Conservation (phyloP, 257 asterid genomes). For the Jacaranda copaia region DNA sequence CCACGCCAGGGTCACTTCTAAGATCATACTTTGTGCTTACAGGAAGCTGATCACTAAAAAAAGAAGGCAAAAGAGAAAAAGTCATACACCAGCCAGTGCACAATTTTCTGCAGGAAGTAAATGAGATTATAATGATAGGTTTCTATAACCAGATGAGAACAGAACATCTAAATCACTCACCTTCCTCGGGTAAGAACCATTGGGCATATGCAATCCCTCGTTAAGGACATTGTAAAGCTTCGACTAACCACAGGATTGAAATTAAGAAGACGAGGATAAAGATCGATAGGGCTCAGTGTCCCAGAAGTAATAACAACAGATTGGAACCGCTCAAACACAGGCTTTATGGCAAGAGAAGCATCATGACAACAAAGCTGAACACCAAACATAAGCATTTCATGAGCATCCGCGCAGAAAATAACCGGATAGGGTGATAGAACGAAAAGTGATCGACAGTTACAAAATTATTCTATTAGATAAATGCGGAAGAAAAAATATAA, state of each 20-base stretch:
- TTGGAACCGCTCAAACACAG: slow-evolving; percentile 95
- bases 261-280: slow-evolving; percentile 93
- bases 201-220: slow-evolving; percentile 99
- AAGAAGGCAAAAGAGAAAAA: slow-evolving; percentile 5
- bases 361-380: slow-evolving; percentile 97
- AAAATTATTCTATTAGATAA: slow-evolving; percentile 13
- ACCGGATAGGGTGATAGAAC: slow-evolving; percentile 6
- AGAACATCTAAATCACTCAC: slow-evolving; percentile 44
- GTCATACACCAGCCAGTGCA: slow-evolving; percentile 7
- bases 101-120: slow-evolving; percentile 18
- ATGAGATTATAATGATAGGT: slow-evolving; percentile 20
- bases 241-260: slow-evolving; percentile 95
- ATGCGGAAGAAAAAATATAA: not conserved
- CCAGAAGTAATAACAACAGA: slow-evolving; percentile 98
- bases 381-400: slow-evolving; percentile 31
- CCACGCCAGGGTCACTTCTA: slow-evolving; percentile 99
- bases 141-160: slow-evolving; percentile 19
- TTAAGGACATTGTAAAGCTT: slow-evolving; percentile 95
- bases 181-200: slow-evolving; percentile 99
- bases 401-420: slow-evolving; percentile 24
- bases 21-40: slow-evolving; percentile 96
- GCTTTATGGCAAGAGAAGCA: slow-evolving; percentile 99
- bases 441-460: slow-evolving; percentile 6
- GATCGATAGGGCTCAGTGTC: slow-evolving; percentile 98
- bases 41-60: slow-evolving; percentile 94